Evolutionary conservation across 371 early-diverging fungal species (phyloP), one percentile per base, ranked within the genome.

Genomic region (Thermomucor indicae-seudaticae): DNA sequence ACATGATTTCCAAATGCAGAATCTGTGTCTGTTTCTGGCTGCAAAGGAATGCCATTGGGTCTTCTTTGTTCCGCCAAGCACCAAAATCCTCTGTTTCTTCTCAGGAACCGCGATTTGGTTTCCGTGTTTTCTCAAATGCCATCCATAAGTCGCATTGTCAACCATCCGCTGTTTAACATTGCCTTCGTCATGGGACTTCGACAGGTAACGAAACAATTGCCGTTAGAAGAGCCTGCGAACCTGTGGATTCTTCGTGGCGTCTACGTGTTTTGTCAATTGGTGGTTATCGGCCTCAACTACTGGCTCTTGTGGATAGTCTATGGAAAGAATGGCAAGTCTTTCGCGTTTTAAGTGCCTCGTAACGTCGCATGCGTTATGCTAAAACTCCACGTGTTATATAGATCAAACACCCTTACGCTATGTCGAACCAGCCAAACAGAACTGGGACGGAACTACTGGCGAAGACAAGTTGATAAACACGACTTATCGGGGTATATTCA

Each of bases 371-470:
- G n/a, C n/a, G n/a, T n/a, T n/a, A n/a, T n/a, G n/a, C n/a, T n/a
- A n/a, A n/a, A n/a, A n/a, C n/a, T n/a, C n/a, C n/a, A n/a, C n/a
- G n/a, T n/a, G n/a, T 10, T 24, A 22, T 19, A 45, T 46, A 74
- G 75, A 74, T 47, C 57, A 57, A 22, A 74, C 75, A 20, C 23
- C 47, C 8, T 42, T 74, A 16, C 60, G 61, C 11, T 74, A 74
- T 38, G 70, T 74, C 12, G 62, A 70, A 24, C 68, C 70, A 40
- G 57, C 57, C 3, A 40, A 45, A n/a, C 63, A 58, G 16, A 47
- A 55, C 6, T 74, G 75, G 75, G 66, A 70, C 58, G 75, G 75
- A 10, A 59, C 54, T 16, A 53, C 62, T 37, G 51, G 51, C 14
- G 20, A 51, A 10, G 74, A 74, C 22, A 47, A 54, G 17, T 49